Evolutionary conservation across 495 filamentous ascomycete genomes (phyloP), one percentile per base, ranked within the genome.

Genomic region (Penicillium argentinense): DNA sequence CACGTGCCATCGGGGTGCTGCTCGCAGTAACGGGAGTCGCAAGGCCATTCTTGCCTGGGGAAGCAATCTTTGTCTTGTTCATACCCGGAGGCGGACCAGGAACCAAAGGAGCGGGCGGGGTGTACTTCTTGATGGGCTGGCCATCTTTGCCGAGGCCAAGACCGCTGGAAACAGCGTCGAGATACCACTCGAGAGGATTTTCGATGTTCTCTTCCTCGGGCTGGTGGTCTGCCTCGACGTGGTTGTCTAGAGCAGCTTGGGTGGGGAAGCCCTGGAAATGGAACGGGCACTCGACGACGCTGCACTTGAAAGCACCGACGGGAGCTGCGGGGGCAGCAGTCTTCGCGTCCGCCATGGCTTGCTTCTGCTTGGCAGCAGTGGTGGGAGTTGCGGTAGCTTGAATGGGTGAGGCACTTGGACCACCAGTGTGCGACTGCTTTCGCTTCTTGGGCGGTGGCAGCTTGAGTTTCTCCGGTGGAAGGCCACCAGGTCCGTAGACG

Each of bases 391-490:
- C 54, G 25, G 52, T 59, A 9, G 55, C 45, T 19, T 66, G 60
- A 26, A 56, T 48, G 18, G 71, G 65, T n/a, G 67, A 52, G 3
- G 55, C 54, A 30, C 64, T 53, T 33, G 60, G 63, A 11, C 62
- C n/a, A n/a, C n/a, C 58, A 11, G 66, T 49, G 21, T 78, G 75
- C 21, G 70, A 76, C 42, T 66, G 64, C 64, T 75, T 79, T 33
- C 74, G 60, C 50, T 72, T 84, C 63, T 90, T 91, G 26, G 66
- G 69, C 3, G 80, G 73, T 28, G 86, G 86, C 24, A 85, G 69
- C 18, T 74, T 79, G 11, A 86, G 74, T 44, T 86, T 79, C 48
- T 82, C 71, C 7, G 69, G 70, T 3, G 71, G 71, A 33, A 79
- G 67, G 36, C 67, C 64, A 5, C 66, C 67, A 5, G 75, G 67